phyloP scores from a whole-genome alignment of 202 grass and related monocot species.

The Saccharum hybrid region DNA sequence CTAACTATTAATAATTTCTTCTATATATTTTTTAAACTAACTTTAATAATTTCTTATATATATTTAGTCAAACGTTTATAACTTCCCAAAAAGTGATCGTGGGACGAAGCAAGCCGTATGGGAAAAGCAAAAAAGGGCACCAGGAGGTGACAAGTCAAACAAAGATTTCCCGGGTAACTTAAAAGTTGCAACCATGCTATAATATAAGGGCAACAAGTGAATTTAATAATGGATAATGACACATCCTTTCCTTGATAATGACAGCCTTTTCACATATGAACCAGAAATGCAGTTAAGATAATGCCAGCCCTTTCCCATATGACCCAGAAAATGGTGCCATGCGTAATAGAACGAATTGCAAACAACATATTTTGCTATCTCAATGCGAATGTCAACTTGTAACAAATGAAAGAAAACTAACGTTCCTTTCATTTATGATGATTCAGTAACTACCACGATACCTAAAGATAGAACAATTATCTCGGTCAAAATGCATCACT shows the following conservation, averaged over 20 bases:
- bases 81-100: too few species aligned
- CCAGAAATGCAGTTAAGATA: background rate
- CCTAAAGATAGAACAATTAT: background rate
- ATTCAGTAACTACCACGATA: constrained; percentile 5
- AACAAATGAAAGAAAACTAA: constrained; percentile 10
- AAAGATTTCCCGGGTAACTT: too few species aligned
- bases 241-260: background rate
- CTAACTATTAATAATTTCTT: too few species aligned
- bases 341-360: background rate
- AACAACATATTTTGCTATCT: background rate
- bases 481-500: background rate
- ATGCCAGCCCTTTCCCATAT: background rate
- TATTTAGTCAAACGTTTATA: too few species aligned
- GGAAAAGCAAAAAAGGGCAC: too few species aligned
- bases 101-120: too few species aligned
- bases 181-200: too few species aligned
- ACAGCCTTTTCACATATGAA: background rate
- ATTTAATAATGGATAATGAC: too few species aligned
- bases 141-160: too few species aligned
- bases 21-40: too few species aligned
- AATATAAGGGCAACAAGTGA: too few species aligned
- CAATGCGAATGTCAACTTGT: background rate
- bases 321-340: background rate
- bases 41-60: too few species aligned
- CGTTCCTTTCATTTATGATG: constrained; percentile 12